Evolutionary conservation across 2,329 filamentous ascomycete genomes (phyloP).

Genomic region (Diaporthe helianthi): DNA sequence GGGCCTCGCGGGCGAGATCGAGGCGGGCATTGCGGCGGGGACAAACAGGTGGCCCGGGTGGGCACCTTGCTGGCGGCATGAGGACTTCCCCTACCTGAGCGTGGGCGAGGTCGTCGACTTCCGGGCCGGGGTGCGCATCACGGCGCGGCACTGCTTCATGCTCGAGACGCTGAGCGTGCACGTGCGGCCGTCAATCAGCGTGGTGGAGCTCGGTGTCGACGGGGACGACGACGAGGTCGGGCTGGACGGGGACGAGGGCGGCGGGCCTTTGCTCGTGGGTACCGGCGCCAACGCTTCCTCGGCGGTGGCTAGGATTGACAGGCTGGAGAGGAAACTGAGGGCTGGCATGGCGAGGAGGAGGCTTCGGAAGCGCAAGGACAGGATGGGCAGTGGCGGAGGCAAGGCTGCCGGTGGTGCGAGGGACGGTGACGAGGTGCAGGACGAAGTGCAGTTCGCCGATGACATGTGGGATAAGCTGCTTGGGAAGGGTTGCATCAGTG

Average conservation of each 20-base stretch:
- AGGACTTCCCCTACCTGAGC: constrained; percentile 59
- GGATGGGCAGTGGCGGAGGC: background rate
- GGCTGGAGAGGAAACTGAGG: constrained; percentile 8
- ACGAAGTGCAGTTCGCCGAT: constrained; percentile 51
- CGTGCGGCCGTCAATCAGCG: constrained; percentile 48
- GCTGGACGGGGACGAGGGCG: constrained; percentile 32
- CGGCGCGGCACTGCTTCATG: constrained; percentile 38
- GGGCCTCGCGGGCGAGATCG: constrained; percentile 14
- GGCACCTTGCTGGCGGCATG: constrained; percentile 62
- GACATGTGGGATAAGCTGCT: constrained; percentile 57
- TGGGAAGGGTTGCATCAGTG: constrained; percentile 60
- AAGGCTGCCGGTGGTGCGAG: constrained; percentile 4
- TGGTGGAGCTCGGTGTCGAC: constrained; percentile 38
- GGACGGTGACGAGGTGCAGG: constrained; percentile 25
- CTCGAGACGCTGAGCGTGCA: constrained; percentile 54
- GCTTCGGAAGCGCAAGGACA: background rate
- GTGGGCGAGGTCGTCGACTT: constrained; percentile 54
- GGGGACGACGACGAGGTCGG: too few species aligned
- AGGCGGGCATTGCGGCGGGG: constrained; percentile 7
- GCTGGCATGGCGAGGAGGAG: background rate
- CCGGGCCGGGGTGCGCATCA: constrained; percentile 45
- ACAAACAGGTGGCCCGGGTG: constrained; percentile 40
- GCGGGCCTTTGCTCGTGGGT: background rate
- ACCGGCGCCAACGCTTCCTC: background rate
- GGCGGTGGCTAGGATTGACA: background rate